phyloP scores from a whole-genome alignment of 345 rosid genomes.

The Eutrema yunnanense region DNA sequence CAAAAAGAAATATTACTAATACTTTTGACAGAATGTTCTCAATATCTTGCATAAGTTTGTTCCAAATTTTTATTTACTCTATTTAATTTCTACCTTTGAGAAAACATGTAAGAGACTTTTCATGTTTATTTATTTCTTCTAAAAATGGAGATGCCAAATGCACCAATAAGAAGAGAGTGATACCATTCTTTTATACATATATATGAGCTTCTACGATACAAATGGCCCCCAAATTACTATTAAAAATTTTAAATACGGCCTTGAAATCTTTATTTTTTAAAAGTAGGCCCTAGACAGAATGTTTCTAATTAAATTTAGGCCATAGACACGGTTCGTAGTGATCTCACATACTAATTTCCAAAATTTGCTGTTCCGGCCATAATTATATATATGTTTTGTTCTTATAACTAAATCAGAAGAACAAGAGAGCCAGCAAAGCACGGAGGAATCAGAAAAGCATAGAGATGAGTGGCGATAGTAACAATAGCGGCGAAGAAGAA shows the following conservation, averaged over 20 bases:
- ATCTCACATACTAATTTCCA: neutral
- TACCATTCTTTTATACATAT: no score
- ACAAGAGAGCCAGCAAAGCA: constrained; percentile 34
- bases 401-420: constrained; percentile 34
- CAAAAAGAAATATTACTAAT: neutral
- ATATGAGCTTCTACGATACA: neutral
- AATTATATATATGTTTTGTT: neutral
- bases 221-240: neutral
- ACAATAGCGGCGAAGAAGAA: constrained; percentile 16
- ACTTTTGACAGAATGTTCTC: neutral
- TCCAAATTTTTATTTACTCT: neutral
- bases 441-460: constrained; percentile 37
- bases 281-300: neutral
- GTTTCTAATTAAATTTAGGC: neutral
- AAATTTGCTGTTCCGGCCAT: neutral
- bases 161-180: no score
- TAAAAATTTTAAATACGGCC: neutral
- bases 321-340: neutral
- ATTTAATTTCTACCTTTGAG: neutral
- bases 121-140: no score
- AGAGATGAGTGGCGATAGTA: constrained; percentile 36
- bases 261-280: neutral
- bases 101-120: neutral
- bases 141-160: no score
- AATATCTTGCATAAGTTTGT: neutral